These are phyloP conservation scores for Epichloe elymi DNA, from an alignment of 2,329 filamentous ascomycete genomes.

Conservation along the genomic window DNA sequence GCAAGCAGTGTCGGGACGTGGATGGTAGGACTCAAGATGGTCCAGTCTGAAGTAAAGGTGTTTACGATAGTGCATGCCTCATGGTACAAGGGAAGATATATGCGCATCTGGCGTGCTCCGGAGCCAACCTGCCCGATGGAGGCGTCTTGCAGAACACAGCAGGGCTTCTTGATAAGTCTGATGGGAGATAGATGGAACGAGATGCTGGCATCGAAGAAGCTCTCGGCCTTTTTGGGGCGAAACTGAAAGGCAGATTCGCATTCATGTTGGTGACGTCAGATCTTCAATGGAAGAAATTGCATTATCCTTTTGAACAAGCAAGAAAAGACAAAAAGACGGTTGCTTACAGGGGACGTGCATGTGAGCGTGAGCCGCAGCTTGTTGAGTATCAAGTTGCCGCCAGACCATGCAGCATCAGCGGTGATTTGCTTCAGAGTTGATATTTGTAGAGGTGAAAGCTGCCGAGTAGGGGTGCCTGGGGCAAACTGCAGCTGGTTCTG, in stretches of 20 bases:
- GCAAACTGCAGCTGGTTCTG: background rate
- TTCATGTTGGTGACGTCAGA: background rate
- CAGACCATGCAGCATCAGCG: background rate
- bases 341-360: background rate
- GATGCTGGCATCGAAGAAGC: background rate
- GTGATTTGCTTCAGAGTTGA: background rate
- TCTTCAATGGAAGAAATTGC: background rate
- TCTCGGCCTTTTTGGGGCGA: background rate
- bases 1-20: background rate
- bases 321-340: background rate
- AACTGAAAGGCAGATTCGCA: background rate
- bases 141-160: constrained; percentile 2
- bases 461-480: background rate
- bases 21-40: background rate
- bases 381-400: background rate
- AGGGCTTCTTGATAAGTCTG: constrained; percentile 5
- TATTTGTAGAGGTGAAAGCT: background rate
- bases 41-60: background rate
- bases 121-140: background rate
- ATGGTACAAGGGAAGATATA: constrained; percentile 2
- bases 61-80: constrained; percentile 3
- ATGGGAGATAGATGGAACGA: constrained; percentile 4
- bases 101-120: background rate
- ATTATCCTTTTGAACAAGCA: background rate
- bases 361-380: background rate